phyloP scores from a whole-genome alignment of 495 filamentous ascomycete species.

The Trichoderma parareesei region DNA sequence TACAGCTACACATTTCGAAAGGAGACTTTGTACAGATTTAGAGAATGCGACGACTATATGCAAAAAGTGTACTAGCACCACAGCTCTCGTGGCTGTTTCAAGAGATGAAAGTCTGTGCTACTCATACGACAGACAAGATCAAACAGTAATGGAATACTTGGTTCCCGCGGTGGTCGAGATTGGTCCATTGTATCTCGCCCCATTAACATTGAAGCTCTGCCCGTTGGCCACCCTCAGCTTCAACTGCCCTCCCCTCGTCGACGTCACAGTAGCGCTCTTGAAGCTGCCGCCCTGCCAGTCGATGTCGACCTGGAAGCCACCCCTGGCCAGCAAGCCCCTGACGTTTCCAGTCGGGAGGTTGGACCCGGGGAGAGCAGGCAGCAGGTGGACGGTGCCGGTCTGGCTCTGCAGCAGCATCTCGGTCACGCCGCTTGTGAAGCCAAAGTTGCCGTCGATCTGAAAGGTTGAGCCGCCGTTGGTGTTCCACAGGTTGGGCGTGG shows the following conservation, averaged over 20 bases:
- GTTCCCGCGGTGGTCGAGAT: slow-evolving; percentile 10
- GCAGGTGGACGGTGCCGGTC: slow-evolving; percentile 31
- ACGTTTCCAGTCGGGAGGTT: slow-evolving; percentile 27
- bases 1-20: too few species aligned
- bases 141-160: slow-evolving; percentile 13
- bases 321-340: slow-evolving; percentile 33
- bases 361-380: slow-evolving; percentile 33
- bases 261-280: slow-evolving; percentile 11
- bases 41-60: neutral
- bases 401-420: slow-evolving; percentile 48
- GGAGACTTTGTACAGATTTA: too few species aligned
- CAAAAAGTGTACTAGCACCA: neutral
- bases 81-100: neutral
- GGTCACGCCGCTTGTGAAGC: slow-evolving; percentile 36
- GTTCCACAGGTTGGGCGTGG: slow-evolving; percentile 3
- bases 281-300: slow-evolving; percentile 22
- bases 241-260: slow-evolving; percentile 12
- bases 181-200: slow-evolving; percentile 11
- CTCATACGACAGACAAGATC: neutral
- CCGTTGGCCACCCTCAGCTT: slow-evolving; percentile 13
- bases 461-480: slow-evolving; percentile 4
- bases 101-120: too few species aligned
- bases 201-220: slow-evolving; percentile 12
- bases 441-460: slow-evolving; percentile 49
- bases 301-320: slow-evolving; percentile 34